Evolutionary conservation across 2,329 filamentous ascomycete species (phyloP).

Genomic region (Emericellopsis cladophorae): DNA sequence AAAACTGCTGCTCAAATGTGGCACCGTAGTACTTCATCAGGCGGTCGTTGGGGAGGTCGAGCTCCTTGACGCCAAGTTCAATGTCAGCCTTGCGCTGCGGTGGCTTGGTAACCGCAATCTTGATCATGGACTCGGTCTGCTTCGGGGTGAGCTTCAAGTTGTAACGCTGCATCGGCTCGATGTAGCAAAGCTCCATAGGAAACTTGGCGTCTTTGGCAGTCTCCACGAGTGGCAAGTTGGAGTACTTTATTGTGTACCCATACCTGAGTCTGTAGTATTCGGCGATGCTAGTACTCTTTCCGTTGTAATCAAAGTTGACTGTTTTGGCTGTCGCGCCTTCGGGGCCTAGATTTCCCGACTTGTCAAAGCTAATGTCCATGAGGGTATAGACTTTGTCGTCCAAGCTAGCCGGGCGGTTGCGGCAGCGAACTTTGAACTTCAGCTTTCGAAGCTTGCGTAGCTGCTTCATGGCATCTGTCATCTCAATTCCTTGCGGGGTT

Average conservation of each 20-base stretch:
- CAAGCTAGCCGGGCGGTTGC: conserved; percentile 21
- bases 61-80: conserved; percentile 35
- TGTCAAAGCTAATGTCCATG: conserved; percentile 34
- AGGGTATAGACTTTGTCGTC: conserved; percentile 38
- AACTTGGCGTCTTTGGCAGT: conserved; percentile 41
- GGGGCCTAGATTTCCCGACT: conserved; percentile 18
- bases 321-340: conserved; percentile 36
- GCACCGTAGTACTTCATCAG: conserved; percentile 65
- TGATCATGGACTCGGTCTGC: conserved; percentile 81
- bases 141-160: conserved; percentile 46
- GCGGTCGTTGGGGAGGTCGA: conserved; percentile 56
- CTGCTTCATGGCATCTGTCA: conserved; percentile 36
- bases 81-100: conserved; percentile 56
- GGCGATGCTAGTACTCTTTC: conserved; percentile 29
- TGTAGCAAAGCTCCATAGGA: conserved; percentile 47
- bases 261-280: conserved; percentile 48
- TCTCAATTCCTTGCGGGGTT: conserved; percentile 10
- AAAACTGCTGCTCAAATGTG: conserved; percentile 50
- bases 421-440: conserved; percentile 41
- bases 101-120: conserved; percentile 75
- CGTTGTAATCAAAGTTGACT: conserved; percentile 41
- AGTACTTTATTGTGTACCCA: conserved; percentile 30
- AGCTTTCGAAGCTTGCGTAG: conserved; percentile 42
- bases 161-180: conserved; percentile 46
- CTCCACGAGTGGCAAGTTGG: conserved; percentile 42